Evolutionary conservation across 2,329 filamentous ascomycete species (phyloP).

Genomic region (Phoma sp.): DNA sequence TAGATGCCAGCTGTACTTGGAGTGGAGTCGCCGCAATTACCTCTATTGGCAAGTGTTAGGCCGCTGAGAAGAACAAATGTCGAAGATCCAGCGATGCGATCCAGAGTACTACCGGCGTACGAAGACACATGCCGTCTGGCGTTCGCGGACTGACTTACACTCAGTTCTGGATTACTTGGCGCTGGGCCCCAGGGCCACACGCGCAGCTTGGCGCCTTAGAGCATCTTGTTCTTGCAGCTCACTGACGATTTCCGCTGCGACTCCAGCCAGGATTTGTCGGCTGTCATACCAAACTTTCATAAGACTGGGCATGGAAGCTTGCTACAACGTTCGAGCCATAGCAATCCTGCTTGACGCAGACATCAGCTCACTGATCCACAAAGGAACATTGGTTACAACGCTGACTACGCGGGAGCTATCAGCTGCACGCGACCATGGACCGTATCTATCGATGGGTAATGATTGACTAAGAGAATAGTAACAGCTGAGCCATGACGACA

Average conservation of each 20-base stretch:
- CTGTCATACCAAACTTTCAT: neutral
- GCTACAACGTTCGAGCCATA: neutral
- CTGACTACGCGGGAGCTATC: too few species aligned
- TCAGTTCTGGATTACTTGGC: constrained; percentile 7
- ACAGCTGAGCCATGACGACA: neutral
- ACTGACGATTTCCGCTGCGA: neutral
- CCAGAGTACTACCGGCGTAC: neutral
- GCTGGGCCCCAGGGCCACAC: neutral
- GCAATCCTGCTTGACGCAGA: neutral
- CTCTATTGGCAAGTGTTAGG: neutral
- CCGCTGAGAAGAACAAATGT: neutral
- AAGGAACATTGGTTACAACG: neutral
- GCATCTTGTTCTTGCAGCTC: neutral
- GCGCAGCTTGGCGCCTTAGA: neutral
- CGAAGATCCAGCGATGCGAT: neutral
- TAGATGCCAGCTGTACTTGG: neutral
- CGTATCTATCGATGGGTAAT: neutral
- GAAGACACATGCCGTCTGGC: neutral
- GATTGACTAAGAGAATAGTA: neutral
- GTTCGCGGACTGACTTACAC: neutral
- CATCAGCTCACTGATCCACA: neutral
- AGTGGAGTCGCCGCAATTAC: neutral
- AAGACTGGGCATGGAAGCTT: constrained; percentile 1
- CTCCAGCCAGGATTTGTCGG: neutral
- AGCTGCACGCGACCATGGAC: neutral